These are phyloP conservation scores for Tarenaya hassleriana DNA, from an alignment of 345 rosid species.

Conservation along the genomic window DNA sequence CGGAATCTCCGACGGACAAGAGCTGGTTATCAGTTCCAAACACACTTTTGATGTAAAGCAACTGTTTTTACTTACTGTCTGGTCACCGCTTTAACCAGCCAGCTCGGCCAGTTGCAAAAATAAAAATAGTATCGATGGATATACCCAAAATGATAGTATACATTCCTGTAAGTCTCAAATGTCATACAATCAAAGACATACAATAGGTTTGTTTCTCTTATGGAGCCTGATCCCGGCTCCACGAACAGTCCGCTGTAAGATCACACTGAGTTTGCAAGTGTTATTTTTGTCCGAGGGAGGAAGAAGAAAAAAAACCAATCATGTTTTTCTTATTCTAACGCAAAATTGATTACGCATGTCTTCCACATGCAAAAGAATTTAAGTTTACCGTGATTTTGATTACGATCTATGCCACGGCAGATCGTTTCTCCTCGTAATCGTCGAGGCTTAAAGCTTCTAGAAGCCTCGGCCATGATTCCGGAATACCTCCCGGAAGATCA, in stretches of 20 bases:
- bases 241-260: not conserved
- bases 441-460: conserved; percentile 81
- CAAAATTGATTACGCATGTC: conserved; percentile 51
- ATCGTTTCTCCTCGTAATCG: conserved; percentile 60
- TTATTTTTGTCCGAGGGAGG: conserved; percentile 18
- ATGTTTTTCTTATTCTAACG: conserved; percentile 21
- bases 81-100: conserved; percentile 65
- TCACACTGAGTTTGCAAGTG: conserved; percentile 15
- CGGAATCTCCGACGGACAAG: conserved; percentile 50
- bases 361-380: conserved; percentile 52
- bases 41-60: conserved; percentile 37
- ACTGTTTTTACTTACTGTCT: conserved; percentile 74
- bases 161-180: conserved; percentile 21
- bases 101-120: conserved; percentile 89
- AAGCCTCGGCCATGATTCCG: conserved; percentile 94
- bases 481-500: conserved; percentile 88
- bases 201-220: conserved; percentile 1
- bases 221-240: conserved; percentile 4
- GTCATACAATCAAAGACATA: conserved; percentile 29
- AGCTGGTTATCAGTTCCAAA: conserved; percentile 58
- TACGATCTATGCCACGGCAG: conserved; percentile 53
- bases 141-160: conserved; percentile 5
- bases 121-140: not conserved
- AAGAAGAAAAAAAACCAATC: conserved; percentile 17
- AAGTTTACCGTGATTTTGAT: conserved; percentile 22